Percentiles rank a stretch among this genome's conserved stretches.
Evolutionary conservation across 345 rosid species (phyloP).

Genomic region (Sisymbrium irio): DNA sequence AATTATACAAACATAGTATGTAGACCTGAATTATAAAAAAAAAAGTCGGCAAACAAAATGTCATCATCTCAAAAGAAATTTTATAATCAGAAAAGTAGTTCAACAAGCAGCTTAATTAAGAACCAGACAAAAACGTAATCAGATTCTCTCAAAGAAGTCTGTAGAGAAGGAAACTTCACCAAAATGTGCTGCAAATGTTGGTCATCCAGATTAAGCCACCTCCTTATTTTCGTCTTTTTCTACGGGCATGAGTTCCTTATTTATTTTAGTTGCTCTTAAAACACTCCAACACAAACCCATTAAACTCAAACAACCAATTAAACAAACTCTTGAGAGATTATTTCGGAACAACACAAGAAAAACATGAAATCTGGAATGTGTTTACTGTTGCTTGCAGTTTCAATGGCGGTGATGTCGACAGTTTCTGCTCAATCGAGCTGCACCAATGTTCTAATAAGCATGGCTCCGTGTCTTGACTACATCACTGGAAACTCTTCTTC

Average conservation of each 20-base stretch:
- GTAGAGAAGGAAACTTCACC: neutral
- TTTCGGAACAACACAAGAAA: slow-evolving; percentile 6
- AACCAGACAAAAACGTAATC: neutral
- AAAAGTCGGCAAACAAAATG: neutral
- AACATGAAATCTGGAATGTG: slow-evolving; percentile 20
- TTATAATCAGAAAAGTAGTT: neutral
- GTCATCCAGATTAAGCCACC: slow-evolving; percentile 38
- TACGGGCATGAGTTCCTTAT: slow-evolving; percentile 10
- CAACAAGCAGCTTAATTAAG: neutral
- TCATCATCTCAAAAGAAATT: neutral
- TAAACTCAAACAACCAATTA: neutral
- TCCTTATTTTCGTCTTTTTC: slow-evolving; percentile 25
- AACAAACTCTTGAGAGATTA: slow-evolving; percentile 8
- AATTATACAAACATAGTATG: neutral
- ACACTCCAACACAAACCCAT: slow-evolving; percentile 3
- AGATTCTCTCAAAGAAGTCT: neutral
- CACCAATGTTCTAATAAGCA: slow-evolving; percentile 50
- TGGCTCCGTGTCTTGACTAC: slow-evolving; percentile 71
- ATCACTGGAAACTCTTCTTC: slow-evolving; percentile 62
- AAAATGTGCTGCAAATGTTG: slow-evolving; percentile 31
- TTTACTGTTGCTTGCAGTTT: slow-evolving; percentile 33
- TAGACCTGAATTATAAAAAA: neutral
- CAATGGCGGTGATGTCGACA: slow-evolving; percentile 33
- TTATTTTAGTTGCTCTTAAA: slow-evolving; percentile 13
- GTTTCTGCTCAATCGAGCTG: slow-evolving; percentile 61